phyloP scores from a whole-genome alignment of 352 stramenopile genomes.

The Aphanomyces cochlioides region DNA sequence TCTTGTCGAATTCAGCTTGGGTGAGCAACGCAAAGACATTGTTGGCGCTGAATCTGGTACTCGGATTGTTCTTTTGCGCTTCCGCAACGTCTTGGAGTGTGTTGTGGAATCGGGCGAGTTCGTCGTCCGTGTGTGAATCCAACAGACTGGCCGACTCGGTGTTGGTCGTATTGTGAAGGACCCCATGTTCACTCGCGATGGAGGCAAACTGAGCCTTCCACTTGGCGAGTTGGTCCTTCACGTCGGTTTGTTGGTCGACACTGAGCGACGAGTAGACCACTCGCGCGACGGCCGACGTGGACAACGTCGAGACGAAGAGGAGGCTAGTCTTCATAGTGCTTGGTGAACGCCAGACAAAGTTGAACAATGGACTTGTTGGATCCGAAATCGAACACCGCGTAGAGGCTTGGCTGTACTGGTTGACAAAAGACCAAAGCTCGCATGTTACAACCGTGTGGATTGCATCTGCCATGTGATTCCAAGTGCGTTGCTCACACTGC shows the following conservation, averaged over 20 bases:
- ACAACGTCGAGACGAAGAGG: not conserved
- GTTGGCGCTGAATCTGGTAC: not conserved
- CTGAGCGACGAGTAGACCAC: not conserved
- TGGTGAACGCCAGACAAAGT: too few species aligned
- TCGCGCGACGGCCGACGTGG: too few species aligned
- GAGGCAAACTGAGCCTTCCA: not conserved
- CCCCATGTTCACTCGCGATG: not conserved
- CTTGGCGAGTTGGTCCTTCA: not conserved
- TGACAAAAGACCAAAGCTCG: too few species aligned
- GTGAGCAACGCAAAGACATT: not conserved
- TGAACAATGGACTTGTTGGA: too few species aligned
- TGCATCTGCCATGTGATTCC: too few species aligned
- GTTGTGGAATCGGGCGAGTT: not conserved
- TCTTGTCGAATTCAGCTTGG: not conserved
- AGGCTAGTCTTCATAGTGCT: not conserved
- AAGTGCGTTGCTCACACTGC: too few species aligned
- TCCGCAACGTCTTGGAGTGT: not conserved
- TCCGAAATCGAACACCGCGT: too few species aligned
- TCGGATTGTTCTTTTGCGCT: not conserved
- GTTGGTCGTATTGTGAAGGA: not conserved
- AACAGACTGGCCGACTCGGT: not conserved
- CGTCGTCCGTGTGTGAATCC: not conserved
- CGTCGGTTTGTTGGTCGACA: not conserved
- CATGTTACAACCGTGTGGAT: too few species aligned
- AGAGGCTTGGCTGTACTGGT: too few species aligned